Conservation (phyloP, 805 yeast species). For the Candida montana region DNA sequence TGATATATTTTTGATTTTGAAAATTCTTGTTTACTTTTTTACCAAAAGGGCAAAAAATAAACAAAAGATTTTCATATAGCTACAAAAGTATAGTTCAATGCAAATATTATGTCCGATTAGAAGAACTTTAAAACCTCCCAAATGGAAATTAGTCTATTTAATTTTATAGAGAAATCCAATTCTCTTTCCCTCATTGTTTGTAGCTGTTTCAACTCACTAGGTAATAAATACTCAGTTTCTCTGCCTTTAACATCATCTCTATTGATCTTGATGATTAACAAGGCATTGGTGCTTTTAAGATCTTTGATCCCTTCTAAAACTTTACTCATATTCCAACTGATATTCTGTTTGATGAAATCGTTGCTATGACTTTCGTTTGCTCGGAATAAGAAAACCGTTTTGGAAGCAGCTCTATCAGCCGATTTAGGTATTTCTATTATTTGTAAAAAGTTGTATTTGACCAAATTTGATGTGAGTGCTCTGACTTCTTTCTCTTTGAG, state of each 20-base stretch:
- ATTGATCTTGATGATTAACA: conserved; percentile 71
- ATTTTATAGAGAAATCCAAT: conserved; percentile 45
- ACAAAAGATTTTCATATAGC: neutral
- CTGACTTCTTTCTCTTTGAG: conserved; percentile 76
- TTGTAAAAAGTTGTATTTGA: conserved; percentile 69
- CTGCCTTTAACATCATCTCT: conserved; percentile 87
- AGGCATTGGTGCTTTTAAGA: conserved; percentile 54
- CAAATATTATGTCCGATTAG: neutral
- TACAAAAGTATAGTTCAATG: too few species aligned
- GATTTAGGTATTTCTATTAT: conserved; percentile 93
- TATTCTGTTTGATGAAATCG: conserved; percentile 40
- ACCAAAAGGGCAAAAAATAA: conserved; percentile 2
- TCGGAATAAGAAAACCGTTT: conserved; percentile 80
- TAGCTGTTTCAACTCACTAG: conserved; percentile 70
- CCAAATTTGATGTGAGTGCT: conserved; percentile 59
- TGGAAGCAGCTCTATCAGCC: conserved; percentile 83
- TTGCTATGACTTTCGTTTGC: conserved; percentile 52
- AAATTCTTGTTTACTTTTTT: conserved; percentile 8
- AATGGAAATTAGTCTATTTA: conserved; percentile 49
- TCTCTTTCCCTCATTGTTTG: conserved; percentile 55
- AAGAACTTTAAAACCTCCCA: conserved; percentile 49
- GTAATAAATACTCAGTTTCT: conserved; percentile 68
- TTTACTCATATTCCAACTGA: conserved; percentile 41
- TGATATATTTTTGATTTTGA: too few species aligned
- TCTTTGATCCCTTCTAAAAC: conserved; percentile 49